A percentile compares a stretch with the other conserved stretches of the same genome.
Evolutionary conservation across 2,329 filamentous ascomycete species (phyloP).

Genomic region (Fusarium nematophilum): DNA sequence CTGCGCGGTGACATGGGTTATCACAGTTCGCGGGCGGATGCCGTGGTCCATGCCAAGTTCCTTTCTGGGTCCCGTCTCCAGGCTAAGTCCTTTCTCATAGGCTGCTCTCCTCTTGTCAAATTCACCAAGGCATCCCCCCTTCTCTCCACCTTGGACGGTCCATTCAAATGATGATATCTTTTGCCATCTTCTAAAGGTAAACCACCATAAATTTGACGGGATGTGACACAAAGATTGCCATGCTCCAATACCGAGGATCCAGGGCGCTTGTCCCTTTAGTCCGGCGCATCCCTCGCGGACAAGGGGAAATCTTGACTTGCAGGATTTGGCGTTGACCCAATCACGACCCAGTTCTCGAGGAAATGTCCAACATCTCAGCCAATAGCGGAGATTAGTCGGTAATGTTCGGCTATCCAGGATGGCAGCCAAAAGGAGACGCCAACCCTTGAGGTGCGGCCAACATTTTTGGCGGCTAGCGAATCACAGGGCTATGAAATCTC

Average conservation of each 20-base stretch:
- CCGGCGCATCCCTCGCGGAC: slow-evolving; percentile 33
- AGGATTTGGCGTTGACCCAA: slow-evolving; percentile 30
- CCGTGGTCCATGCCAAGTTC: slow-evolving; percentile 30
- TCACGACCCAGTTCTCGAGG: slow-evolving; percentile 1
- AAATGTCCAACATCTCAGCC: slow-evolving; percentile 3
- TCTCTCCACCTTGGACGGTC: slow-evolving; percentile 14
- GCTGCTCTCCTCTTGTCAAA: slow-evolving; percentile 22
- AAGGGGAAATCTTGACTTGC: slow-evolving; percentile 32
- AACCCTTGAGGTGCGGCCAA: slow-evolving; percentile 20
- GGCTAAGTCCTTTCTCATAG: slow-evolving; percentile 23
- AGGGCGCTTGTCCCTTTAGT: slow-evolving; percentile 35
- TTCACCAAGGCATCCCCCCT: slow-evolving; percentile 26
- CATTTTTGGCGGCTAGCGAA: slow-evolving; percentile 25
- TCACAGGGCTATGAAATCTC: slow-evolving; percentile 40
- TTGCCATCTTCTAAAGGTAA: not conserved
- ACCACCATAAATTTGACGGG: slow-evolving; percentile 12
- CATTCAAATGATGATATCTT: not conserved
- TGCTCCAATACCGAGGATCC: slow-evolving; percentile 10
- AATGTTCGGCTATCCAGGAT: slow-evolving; percentile 36
- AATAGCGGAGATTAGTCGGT: slow-evolving; percentile 43
- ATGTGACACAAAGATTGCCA: slow-evolving; percentile 17
- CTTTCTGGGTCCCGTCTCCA: slow-evolving; percentile 17
- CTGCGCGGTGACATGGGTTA: slow-evolving; percentile 28
- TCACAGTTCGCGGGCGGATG: slow-evolving; percentile 29
- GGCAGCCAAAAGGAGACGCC: slow-evolving; percentile 16